Percentiles rank a stretch among this genome's conserved stretches.
phyloP scores from a whole-genome alignment of 2,329 filamentous ascomycete species.

The Ambrosiella beaveri region DNA sequence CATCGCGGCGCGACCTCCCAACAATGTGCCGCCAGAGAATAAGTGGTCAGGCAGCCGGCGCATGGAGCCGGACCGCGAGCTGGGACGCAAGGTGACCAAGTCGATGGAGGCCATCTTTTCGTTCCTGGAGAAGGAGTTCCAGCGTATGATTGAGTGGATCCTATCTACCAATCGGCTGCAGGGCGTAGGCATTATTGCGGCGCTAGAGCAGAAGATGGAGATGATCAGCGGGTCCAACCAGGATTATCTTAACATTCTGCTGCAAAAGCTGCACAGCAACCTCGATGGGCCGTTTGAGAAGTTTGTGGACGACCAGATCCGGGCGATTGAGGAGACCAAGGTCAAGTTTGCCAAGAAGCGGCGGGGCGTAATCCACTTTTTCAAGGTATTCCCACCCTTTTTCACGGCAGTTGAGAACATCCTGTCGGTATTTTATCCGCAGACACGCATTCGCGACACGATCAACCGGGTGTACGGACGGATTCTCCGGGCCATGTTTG shows the following conservation, averaged over 20 bases:
- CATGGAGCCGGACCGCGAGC: conserved; percentile 74
- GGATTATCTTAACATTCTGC: conserved; percentile 64
- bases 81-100: conserved; percentile 69
- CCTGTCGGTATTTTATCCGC: conserved; percentile 41
- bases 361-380: conserved; percentile 89
- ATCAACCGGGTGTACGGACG: conserved; percentile 78
- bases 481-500: conserved; percentile 90
- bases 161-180: conserved; percentile 65
- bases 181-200: conserved; percentile 71
- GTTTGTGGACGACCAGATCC: conserved; percentile 88
- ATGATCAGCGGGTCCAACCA: conserved; percentile 82
- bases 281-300: conserved; percentile 64
- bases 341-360: conserved; percentile 92
- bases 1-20: conserved; percentile 32
- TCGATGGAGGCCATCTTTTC: conserved; percentile 80
- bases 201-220: conserved; percentile 60
- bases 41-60: conserved; percentile 21
- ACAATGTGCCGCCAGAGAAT: conserved; percentile 13
- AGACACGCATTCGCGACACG: conserved; percentile 46
- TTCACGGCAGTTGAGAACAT: conserved; percentile 71
- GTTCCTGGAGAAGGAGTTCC: conserved; percentile 63
- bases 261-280: conserved; percentile 63
- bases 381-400: conserved; percentile 83
- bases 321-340: conserved; percentile 92
- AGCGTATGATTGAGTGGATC: conserved; percentile 69